These are phyloP conservation scores for Malbranchea zuffiana DNA, from an alignment of 2,329 filamentous ascomycete genomes.

Conservation along the genomic window DNA sequence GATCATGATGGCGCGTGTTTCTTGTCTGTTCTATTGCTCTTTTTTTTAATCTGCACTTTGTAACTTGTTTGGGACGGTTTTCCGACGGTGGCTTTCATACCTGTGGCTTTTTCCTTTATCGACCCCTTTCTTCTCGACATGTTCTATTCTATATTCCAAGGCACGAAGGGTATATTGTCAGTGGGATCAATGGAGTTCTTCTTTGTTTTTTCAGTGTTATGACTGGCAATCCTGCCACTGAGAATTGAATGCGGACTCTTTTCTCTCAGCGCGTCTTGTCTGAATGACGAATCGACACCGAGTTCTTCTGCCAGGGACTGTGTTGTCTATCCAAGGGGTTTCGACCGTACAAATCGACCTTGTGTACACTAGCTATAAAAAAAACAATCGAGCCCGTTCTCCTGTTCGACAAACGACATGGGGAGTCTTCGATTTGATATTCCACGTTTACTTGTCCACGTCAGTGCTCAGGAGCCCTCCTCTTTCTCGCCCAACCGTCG, in stretches of 20 bases:
- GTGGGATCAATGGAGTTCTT: conserved; percentile 9
- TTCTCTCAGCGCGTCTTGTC: background rate
- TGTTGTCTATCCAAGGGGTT: background rate
- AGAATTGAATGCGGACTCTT: background rate
- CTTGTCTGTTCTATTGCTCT: conserved; percentile 9
- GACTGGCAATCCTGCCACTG: conserved; percentile 4
- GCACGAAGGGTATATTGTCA: conserved; percentile 6
- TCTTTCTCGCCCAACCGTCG: too few relatives aligned
- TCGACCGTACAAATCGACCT: conserved; percentile 1
- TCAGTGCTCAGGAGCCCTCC: too few relatives aligned
- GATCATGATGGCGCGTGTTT: conserved; percentile 6
- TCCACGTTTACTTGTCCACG: too few relatives aligned
- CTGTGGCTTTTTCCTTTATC: conserved; percentile 3
- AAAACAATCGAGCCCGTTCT: too few relatives aligned
- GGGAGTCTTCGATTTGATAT: too few relatives aligned
- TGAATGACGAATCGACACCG: background rate
- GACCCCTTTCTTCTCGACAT: conserved; percentile 1
- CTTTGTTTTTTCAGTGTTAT: conserved; percentile 1
- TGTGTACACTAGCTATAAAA: conserved; percentile 8
- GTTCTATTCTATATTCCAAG: too few relatives aligned
- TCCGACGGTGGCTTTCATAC: conserved; percentile 10
- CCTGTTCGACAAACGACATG: too few relatives aligned
- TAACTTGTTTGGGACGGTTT: conserved; percentile 11
- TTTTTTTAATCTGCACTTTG: conserved; percentile 4
- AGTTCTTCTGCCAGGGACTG: background rate